Evolutionary conservation across 805 yeast genomes (phyloP).

Genomic region (Lipomyces starkeyi): DNA sequence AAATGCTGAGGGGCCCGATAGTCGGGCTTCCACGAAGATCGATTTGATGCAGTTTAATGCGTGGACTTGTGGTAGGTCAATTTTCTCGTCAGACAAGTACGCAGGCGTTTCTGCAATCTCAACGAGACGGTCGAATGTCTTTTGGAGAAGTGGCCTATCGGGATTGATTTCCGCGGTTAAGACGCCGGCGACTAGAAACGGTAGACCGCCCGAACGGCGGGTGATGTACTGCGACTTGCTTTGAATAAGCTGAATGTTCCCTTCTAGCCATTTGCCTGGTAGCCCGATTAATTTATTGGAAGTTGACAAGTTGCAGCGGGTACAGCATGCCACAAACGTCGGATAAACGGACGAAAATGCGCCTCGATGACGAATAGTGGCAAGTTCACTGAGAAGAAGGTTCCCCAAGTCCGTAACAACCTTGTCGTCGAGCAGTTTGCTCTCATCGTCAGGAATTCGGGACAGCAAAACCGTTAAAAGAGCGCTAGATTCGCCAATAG

Average conservation of each 20-base stretch:
- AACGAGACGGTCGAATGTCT: conserved; percentile 59
- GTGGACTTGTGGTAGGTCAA: conserved; percentile 89
- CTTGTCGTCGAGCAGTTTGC: conserved; percentile 40
- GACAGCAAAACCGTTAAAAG: conserved; percentile 57
- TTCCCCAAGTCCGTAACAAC: conserved; percentile 55
- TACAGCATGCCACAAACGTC: conserved; percentile 70
- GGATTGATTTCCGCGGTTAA: conserved; percentile 57
- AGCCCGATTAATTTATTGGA: conserved; percentile 46
- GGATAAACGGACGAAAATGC: conserved; percentile 91
- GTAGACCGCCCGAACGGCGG: conserved; percentile 91
- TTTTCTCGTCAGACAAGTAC: conserved; percentile 55
- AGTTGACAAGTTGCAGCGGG: conserved; percentile 52
- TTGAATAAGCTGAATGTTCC: conserved; percentile 59
- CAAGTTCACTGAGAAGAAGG: conserved; percentile 66
- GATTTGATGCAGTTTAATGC: conserved; percentile 86
- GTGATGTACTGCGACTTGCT: conserved; percentile 73
- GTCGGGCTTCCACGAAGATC: conserved; percentile 70
- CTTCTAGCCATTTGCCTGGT: conserved; percentile 64
- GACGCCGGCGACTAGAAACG: conserved; percentile 76
- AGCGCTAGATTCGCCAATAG: conserved; percentile 73
- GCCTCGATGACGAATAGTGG: conserved; percentile 84
- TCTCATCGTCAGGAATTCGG: conserved; percentile 35
- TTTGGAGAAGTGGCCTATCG: conserved; percentile 50
- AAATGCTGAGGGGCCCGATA: conserved; percentile 59
- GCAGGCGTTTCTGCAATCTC: conserved; percentile 61